Conservation (phyloP, 2,329 filamentous ascomycete genomes). For the Pseudogymnoascus sp. region DNA sequence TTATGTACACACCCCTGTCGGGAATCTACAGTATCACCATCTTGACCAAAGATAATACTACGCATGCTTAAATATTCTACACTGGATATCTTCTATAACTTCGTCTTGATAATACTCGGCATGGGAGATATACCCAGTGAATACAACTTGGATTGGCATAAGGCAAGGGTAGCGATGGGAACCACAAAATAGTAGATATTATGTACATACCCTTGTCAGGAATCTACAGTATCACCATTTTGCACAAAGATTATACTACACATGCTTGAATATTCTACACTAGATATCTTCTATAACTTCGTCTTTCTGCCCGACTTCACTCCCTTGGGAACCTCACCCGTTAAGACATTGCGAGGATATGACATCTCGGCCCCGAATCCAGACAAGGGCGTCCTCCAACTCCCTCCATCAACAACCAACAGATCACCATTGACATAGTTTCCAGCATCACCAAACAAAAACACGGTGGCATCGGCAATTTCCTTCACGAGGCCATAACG, state of each 20-base stretch:
- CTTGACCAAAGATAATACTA: background rate
- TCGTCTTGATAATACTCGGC: background rate
- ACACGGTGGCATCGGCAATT: conserved; percentile 88
- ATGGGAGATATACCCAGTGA: background rate
- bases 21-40: background rate
- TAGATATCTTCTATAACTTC: background rate
- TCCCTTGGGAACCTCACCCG: background rate
- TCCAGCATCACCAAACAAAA: conserved; percentile 75
- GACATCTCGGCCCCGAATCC: background rate
- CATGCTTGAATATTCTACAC: background rate
- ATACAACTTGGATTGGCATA: background rate
- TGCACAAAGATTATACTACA: background rate
- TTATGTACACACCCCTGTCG: background rate
- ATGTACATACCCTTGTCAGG: background rate
- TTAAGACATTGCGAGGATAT: conserved; percentile 5
- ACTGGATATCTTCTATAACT: background rate
- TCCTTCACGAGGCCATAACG: conserved; percentile 74
- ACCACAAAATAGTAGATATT: background rate
- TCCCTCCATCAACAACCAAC: conserved; percentile 60
- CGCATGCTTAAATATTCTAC: background rate
- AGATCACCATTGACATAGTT: conserved; percentile 80
- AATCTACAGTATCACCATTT: background rate
- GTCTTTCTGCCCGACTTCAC: conserved; percentile 1
- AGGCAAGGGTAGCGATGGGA: background rate
- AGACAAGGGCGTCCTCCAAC: conserved; percentile 16